Conservation (phyloP, 1,284 basidiomycete species). For the Cryptococcus floricola region DNA sequence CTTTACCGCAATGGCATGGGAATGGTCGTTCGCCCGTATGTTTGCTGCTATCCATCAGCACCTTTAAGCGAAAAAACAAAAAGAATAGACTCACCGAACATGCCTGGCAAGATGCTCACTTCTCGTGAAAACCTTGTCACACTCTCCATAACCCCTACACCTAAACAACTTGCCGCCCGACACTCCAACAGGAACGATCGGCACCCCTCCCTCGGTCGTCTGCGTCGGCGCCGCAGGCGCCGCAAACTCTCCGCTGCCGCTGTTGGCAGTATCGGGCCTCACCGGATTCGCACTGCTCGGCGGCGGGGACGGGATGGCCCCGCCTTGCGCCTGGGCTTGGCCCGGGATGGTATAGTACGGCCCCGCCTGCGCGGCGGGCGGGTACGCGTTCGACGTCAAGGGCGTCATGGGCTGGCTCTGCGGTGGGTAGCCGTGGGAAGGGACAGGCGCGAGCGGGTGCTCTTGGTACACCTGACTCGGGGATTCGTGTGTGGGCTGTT, state of each 20-base stretch:
- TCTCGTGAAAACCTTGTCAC: conserved; percentile 91
- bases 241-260: neutral
- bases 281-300: conserved; percentile 21
- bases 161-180: conserved; percentile 77
- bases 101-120: conserved; percentile 93
- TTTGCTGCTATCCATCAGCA: conserved; percentile 59
- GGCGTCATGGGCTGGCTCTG: conserved; percentile 28
- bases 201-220: conserved; percentile 38
- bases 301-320: conserved; percentile 18
- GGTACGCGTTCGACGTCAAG: conserved; percentile 28
- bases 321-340: conserved; percentile 9
- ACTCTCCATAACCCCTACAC: conserved; percentile 90
- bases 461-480: conserved; percentile 22
- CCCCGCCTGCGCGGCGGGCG: conserved; percentile 25
- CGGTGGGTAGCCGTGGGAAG: conserved; percentile 39
- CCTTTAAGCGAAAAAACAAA: too few species aligned
- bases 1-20: conserved; percentile 88
- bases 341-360: conserved; percentile 27
- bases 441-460: conserved; percentile 29
- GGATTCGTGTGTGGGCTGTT: conserved; percentile 24
- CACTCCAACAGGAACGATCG: conserved; percentile 47
- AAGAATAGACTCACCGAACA: conserved; percentile 68
- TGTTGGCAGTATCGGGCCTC: conserved; percentile 25
- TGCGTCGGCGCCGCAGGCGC: conserved; percentile 6
- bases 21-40: conserved; percentile 96